Conservation (phyloP, 371 early-diverging fungal species). For the Batkoa obscura region DNA sequence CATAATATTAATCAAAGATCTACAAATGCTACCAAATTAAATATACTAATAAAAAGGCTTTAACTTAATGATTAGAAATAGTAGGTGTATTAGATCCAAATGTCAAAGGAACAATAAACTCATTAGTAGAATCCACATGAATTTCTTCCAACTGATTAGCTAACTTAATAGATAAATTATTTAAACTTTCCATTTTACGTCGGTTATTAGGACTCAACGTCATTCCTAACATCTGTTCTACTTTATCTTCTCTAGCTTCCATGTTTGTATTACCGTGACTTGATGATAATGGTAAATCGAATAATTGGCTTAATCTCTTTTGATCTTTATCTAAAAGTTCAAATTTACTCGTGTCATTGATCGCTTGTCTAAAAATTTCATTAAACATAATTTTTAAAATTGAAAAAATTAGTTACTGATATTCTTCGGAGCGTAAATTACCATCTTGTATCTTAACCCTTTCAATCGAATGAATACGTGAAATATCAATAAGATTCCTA, state of each 20-base stretch:
- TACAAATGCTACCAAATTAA: too few species aligned
- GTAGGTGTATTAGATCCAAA: background rate
- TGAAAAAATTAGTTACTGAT: background rate
- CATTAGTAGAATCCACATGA: background rate
- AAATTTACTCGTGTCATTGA: background rate
- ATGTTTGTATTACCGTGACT: too few species aligned
- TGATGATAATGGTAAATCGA: background rate
- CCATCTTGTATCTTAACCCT: background rate
- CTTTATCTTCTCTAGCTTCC: background rate
- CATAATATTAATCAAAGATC: too few species aligned
- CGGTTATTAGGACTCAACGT: background rate
- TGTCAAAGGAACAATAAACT: background rate
- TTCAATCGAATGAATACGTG: background rate
- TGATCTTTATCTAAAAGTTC: background rate
- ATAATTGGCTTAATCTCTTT: background rate
- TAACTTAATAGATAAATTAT: background rate
- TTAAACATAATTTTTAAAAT: too few species aligned
- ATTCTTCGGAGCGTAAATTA: background rate
- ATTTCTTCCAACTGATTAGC: background rate
- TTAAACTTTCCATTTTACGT: background rate
- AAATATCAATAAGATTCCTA: constrained; percentile 1
- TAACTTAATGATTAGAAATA: background rate
- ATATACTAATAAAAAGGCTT: too few species aligned
- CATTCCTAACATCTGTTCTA: background rate
- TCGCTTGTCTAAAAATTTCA: background rate